Evolutionary conservation across 441 rosid genomes (phyloP).

Genomic region (Flueggea neowawraea): DNA sequence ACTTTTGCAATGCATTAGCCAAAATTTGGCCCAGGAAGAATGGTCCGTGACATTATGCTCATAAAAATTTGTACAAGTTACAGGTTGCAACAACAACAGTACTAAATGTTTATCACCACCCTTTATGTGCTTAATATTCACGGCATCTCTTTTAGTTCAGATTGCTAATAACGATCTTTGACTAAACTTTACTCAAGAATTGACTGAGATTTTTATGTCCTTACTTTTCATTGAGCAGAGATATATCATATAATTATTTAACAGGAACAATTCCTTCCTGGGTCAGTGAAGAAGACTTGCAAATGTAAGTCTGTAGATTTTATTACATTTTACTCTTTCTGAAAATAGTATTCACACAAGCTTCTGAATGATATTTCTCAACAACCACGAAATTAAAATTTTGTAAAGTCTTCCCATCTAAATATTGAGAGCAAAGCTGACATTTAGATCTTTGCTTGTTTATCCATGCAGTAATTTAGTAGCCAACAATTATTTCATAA

Average conservation of each 20-base stretch:
- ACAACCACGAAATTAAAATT: neutral
- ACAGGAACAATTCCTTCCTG: conserved; percentile 65
- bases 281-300: conserved; percentile 35
- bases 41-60: too few relatives aligned
- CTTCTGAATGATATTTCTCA: conserved; percentile 2
- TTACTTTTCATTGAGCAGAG: conserved; percentile 35
- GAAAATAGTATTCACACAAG: neutral
- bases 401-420: neutral
- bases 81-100: too few relatives aligned
- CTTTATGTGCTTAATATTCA: conserved; percentile 1
- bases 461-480: conserved; percentile 56
- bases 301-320: conserved; percentile 35
- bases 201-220: too few relatives aligned
- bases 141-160: too few relatives aligned
- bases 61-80: too few relatives aligned
- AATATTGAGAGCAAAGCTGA: too few relatives aligned
- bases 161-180: too few relatives aligned
- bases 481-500: conserved; percentile 63
- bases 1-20: too few relatives aligned
- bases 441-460: too few relatives aligned
- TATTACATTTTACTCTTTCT: neutral
- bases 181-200: too few relatives aligned
- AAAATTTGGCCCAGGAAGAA: too few relatives aligned
- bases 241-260: conserved; percentile 72
- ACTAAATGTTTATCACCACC: neutral